Base-by-base conservation (phyloP, 2,329 filamentous ascomycete genomes). In the Colletotrichum neosansevieriae region DNA sequence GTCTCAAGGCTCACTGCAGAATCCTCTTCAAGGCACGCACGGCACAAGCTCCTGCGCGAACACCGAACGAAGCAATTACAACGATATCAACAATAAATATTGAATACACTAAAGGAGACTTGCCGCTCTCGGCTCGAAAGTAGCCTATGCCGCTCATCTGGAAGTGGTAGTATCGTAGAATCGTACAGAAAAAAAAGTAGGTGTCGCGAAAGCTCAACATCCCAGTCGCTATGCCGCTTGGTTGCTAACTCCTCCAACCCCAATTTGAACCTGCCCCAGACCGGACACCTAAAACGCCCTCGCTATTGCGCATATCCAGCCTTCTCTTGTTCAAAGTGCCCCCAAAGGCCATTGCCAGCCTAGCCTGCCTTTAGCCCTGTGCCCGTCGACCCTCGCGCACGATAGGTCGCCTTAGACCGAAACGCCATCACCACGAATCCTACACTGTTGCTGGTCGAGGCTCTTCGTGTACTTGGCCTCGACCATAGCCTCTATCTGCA, bases 151-250 rank as follows among this genome's bases (percentile, higher is more conserved):
- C 32, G 32, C 24, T 34, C 42, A 24, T 56, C 13, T 34, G 24
- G 42, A 56, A 42, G 29, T 65, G 38, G 42, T 56, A 42, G 47
- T 54, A 54, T 69, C 66, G 49, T 66, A 50, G 61, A 60, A 65
- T 60, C 61, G 54, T 65, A 56, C 66, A 57, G 54, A 40, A 51
- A n/a, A 65, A 62, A 65, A 60, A 21, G 66, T 69, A 65, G 66
- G 66, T 69, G 57, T 69, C 62, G 54, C 62, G 47, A 69, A 57
- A 69, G 61, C 66, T 66, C 61, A 60, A 60, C 66, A 60, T 66
- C 66, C 49, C 62, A 66, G 36, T 66, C 66, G 66, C 66, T 69
- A 69, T 69, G 66, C 62, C 66, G 62, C 66, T 69, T 69, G 66
- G 66, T 69, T 69, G 66, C 62, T 69, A 69, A 69, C 66, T 69